Conservation (phyloP, 2,329 filamentous ascomycete genomes). For the Phyllosticta ampelicida region DNA sequence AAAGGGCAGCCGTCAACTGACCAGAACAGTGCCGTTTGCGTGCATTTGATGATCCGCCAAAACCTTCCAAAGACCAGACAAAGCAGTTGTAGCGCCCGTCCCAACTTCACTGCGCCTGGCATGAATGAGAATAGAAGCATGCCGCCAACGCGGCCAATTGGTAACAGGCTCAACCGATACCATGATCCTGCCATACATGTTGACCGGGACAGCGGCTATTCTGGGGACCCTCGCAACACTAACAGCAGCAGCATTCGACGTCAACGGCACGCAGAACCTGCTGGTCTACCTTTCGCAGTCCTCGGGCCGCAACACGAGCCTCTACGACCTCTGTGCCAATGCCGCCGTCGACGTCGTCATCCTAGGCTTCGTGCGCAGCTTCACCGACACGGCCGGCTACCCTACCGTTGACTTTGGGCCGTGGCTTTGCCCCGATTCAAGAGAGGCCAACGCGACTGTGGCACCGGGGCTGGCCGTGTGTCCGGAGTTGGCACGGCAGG, state of each 20-base stretch:
- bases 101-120: not conserved
- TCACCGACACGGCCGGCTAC: not conserved
- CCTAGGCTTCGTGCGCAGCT: conserved; percentile 7
- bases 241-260: not conserved
- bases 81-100: too few species aligned
- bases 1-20: not conserved
- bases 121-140: not conserved
- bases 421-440: not conserved
- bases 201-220: not conserved
- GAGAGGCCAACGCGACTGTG: not conserved
- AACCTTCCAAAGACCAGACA: not conserved
- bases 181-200: not conserved
- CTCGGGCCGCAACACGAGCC: not conserved
- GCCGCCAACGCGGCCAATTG: not conserved
- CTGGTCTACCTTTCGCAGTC: conserved; percentile 4
- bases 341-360: not conserved
- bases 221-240: not conserved
- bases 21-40: not conserved
- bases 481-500: not conserved
- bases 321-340: not conserved
- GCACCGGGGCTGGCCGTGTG: conserved; percentile 2
- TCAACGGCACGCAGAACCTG: not conserved
- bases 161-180: not conserved
- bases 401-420: conserved; percentile 4
- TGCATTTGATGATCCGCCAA: not conserved